A percentile compares a stretch with the other conserved stretches of the same genome.
Evolutionary conservation across 345 rosid genomes (phyloP).

Genomic region (Corchorus olitorius): DNA sequence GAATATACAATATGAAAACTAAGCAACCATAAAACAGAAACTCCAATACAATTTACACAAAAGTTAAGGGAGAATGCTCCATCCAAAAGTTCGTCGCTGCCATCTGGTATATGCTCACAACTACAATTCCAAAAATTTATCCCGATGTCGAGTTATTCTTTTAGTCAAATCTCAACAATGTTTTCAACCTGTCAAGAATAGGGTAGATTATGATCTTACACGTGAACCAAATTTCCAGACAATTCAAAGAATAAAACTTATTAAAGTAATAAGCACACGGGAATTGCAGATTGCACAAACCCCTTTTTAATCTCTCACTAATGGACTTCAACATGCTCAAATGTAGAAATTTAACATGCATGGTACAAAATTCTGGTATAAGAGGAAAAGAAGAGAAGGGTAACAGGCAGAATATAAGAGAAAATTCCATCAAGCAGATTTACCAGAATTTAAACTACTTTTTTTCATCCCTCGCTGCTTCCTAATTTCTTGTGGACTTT

Average conservation of each 20-base stretch:
- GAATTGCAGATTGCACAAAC: background rate
- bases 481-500: conserved; percentile 38
- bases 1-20: background rate
- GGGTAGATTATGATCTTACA: background rate
- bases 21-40: background rate
- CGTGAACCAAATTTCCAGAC: background rate
- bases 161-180: background rate
- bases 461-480: conserved; percentile 35
- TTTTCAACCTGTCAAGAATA: background rate
- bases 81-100: background rate
- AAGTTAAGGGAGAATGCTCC: background rate
- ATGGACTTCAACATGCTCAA: background rate
- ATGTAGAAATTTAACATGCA: background rate
- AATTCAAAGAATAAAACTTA: background rate
- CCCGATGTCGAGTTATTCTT: background rate
- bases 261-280: background rate
- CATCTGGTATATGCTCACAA: background rate
- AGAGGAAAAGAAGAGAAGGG: background rate
- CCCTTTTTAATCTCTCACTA: background rate
- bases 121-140: background rate
- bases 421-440: background rate
- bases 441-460: conserved; percentile 24
- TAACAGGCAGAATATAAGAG: background rate
- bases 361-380: background rate
- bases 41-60: background rate